Base-by-base conservation (phyloP, 31 red algal species). In the Pterothamnion heteromorphum region DNA sequence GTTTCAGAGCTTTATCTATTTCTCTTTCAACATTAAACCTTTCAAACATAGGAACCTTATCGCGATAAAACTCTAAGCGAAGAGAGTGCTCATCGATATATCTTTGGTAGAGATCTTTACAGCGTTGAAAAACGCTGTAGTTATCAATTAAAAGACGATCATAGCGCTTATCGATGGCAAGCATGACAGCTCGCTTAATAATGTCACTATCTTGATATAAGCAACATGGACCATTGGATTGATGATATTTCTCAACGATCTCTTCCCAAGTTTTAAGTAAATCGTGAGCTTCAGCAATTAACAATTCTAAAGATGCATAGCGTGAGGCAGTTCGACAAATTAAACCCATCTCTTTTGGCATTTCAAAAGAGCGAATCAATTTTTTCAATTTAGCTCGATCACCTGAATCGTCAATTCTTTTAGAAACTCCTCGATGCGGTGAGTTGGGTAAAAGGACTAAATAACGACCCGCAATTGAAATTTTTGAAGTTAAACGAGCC, bases 301-400 rank as follows among this genome's bases (percentile, higher is more conserved):
- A 31, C 28, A 91, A 31, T 21, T 91, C 89, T 84, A 32, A 22
- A 22, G 34, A n/a, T n/a, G 28, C 32, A n/a, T 23, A n/a, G 22
- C 74, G 71, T 36, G 26, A 33, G 74, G 71, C 89, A 28, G 89
- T 91, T 35, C 89, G 31, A 27, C 80, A 20, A 39, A 91, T 91
- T 36, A 91, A 36, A 20, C 89, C 89, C 39, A 84, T 37, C 34
- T 32, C 26, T 35, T 30, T 26, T 31, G 89, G 89, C 23, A 24
- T 44, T n/a, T 91, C 74, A 30, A 82, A n/a, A 37, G 24, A 81
- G 26, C 26, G 24, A 26, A 81, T 44, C 18, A 81, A 30, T 37
- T 91, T 23, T 81, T 91, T 91, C 23, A 91, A 31, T 27, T 44
- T 23, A n/a, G 23, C 74, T 33, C 89, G 71, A 36, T 91, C 89